A percentile compares a stretch with the other conserved stretches of the same genome.
phyloP scores from a whole-genome alignment of 2,329 filamentous ascomycete species.

The Claviceps paspali region DNA sequence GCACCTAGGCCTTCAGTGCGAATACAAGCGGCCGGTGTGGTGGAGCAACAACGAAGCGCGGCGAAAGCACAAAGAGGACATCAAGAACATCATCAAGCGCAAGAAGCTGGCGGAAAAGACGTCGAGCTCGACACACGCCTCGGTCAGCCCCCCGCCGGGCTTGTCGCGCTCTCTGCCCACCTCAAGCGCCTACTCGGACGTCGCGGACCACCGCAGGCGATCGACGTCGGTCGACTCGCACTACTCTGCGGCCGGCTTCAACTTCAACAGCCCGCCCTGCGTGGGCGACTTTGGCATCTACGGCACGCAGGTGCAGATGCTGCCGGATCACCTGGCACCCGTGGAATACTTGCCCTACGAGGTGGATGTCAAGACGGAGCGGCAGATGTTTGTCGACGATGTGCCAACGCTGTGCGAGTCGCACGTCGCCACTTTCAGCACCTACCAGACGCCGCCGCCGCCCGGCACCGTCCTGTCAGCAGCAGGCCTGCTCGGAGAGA shows the following conservation, averaged over 20 bases:
- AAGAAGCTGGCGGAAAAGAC: constrained; percentile 89
- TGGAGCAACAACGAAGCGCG: constrained; percentile 89
- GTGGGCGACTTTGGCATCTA: constrained; percentile 41
- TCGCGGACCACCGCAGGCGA: constrained; percentile 49
- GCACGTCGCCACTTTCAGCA: constrained; percentile 82
- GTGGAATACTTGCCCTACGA: constrained; percentile 64
- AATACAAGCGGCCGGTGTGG: constrained; percentile 95
- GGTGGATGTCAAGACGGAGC: constrained; percentile 89
- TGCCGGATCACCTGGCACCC: constrained; percentile 45
- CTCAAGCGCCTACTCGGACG: constrained; percentile 65
- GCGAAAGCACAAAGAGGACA: constrained; percentile 76
- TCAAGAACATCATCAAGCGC: constrained; percentile 95
- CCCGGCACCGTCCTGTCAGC: constrained; percentile 51
- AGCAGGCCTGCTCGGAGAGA: constrained; percentile 37
- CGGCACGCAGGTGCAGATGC: constrained; percentile 45
- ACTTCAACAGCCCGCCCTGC: constrained; percentile 45
- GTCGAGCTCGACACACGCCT: constrained; percentile 38
- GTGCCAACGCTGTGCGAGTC: constrained; percentile 75
- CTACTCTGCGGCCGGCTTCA: constrained; percentile 56
- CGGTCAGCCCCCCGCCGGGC: constrained; percentile 55
- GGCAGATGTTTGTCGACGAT: constrained; percentile 86
- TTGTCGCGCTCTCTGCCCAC: constrained; percentile 71
- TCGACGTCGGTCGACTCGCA: constrained; percentile 71
- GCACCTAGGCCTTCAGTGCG: constrained; percentile 69
- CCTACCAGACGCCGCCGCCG: constrained; percentile 67